Percentiles rank a stretch among this genome's conserved stretches.
Conservation (phyloP, 2,329 filamentous ascomycete species). For the Monilinia laxa region DNA sequence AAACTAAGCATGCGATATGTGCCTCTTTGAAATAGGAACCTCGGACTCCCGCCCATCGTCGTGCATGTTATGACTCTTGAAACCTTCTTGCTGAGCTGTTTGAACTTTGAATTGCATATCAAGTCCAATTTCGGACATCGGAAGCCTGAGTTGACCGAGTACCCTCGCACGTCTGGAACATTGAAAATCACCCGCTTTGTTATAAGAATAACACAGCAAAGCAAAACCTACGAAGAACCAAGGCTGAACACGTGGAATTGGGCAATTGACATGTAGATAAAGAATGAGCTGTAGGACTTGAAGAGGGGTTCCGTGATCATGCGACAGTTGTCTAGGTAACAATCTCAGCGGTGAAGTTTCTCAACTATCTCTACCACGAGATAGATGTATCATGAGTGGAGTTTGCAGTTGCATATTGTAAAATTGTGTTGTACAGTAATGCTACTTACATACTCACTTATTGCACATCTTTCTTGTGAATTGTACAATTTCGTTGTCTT, state of each 20-base stretch:
- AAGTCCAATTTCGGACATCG: slow-evolving; percentile 11
- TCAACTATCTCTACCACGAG: slow-evolving; percentile 18
- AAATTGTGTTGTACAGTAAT: slow-evolving; percentile 24
- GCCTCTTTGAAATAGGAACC: not conserved
- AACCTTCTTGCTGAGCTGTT: not conserved
- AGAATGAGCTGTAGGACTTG: slow-evolving; percentile 19
- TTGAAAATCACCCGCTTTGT: slow-evolving; percentile 12
- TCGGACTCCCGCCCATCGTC: not conserved
- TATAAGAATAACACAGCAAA: not conserved
- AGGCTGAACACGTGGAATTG: slow-evolving; percentile 19
- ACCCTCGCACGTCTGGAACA: not conserved
- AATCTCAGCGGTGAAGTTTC: slow-evolving; percentile 25
- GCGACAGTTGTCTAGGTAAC: slow-evolving; percentile 21
- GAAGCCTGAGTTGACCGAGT: slow-evolving; percentile 7
- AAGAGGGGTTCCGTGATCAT: slow-evolving; percentile 15
- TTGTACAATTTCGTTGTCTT: slow-evolving; percentile 18
- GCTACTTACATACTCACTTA: not conserved
- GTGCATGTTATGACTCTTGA: not conserved
- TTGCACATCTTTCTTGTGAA: slow-evolving; percentile 10
- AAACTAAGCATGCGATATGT: not conserved
- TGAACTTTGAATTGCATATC: not conserved
- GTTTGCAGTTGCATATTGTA: slow-evolving; percentile 21
- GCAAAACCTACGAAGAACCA: slow-evolving; percentile 6
- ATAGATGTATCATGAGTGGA: slow-evolving; percentile 18
- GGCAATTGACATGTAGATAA: slow-evolving; percentile 13